Conservation (phyloP, 306 rosid species). For the Echinosophora koreensis region DNA sequence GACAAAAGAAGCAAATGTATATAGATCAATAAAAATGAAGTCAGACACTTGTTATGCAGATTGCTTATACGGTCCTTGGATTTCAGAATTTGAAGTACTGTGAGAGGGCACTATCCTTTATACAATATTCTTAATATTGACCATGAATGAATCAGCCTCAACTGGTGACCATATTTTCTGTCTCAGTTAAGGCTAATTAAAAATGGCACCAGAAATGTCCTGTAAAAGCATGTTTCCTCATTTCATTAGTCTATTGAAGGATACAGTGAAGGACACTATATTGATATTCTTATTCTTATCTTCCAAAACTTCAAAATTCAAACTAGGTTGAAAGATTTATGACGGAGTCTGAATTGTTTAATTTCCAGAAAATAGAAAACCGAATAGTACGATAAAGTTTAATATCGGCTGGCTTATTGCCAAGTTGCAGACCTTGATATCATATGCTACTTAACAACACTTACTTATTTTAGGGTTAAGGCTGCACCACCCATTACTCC, state of each 20-base stretch:
- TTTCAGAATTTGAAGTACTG: not conserved
- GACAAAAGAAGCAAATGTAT: not conserved
- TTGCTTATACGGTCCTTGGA: not conserved
- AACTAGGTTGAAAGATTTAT: too few species aligned
- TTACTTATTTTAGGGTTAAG: too few species aligned
- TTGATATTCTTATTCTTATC: too few species aligned
- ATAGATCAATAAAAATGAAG: slow-evolving; percentile 3
- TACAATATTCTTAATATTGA: too few species aligned
- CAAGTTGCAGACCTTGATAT: too few species aligned
- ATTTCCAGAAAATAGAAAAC: not conserved
- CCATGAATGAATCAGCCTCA: not conserved
- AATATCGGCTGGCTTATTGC: too few species aligned
- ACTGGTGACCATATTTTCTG: not conserved
- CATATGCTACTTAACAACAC: too few species aligned
- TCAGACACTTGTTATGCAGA: slow-evolving; percentile 1
- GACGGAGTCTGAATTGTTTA: too few species aligned
- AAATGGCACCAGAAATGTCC: not conserved
- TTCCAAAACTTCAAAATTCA: too few species aligned
- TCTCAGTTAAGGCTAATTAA: not conserved
- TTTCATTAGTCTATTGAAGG: not conserved
- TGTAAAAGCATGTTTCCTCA: not conserved
- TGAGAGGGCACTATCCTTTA: not conserved
- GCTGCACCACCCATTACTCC: too few species aligned
- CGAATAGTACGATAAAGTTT: too few species aligned
- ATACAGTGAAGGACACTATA: too few species aligned